Base-by-base conservation (phyloP, 768 basidiomycete species). In the Dictyophora rubrovolvata region DNA sequence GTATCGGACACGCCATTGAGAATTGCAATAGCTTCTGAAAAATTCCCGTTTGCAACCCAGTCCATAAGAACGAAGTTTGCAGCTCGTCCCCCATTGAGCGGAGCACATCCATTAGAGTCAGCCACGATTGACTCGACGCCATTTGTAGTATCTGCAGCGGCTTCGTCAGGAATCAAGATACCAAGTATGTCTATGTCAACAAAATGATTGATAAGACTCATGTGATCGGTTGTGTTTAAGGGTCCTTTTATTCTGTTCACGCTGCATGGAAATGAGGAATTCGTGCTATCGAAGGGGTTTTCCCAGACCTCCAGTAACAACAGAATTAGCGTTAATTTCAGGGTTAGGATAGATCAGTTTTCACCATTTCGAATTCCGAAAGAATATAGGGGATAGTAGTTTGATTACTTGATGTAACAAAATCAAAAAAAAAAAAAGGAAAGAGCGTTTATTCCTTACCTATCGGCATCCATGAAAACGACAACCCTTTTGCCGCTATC, bases 131-230 rank as follows among this genome's bases (percentile, higher is more conserved):
- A 71, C 17, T 56, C 23, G 11, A 68, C 63, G 58, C 68, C 53
- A 61, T 72, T 72, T 18, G 71, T 72, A n/a, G 62, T 69, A 0
- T 60, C 33, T 5, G 70, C 68, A 49, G 65, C 64, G n/a, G 22
- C n/a, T 4, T 63, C 66, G 58, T 72, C 70, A 51, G 62, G 63
- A 52, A 71, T 63, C 48, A 69, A 60, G 62, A 72, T 64, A 64
- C 34, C 20, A 54, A 69, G 54, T 20, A 70, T 9, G 34, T 82
- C 71, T 54, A 65, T 71, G 71, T 83, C 78, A 9, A 83, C 69
- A 10, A 75, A 78, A 62, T 84, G 82, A 65, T 83, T 84, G 66
- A 83, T 80, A 69, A 82, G 69, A 65, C 81, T 80, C 65, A 77
- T 77, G 63, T 84, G 81, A 57, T 81, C 79, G 28, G 67, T 68